Percentiles rank a stretch among this genome's conserved stretches.
Evolutionary conservation across 192 early-diverging fungal species (phyloP).

Genomic region (Glomus cerebriforme): DNA sequence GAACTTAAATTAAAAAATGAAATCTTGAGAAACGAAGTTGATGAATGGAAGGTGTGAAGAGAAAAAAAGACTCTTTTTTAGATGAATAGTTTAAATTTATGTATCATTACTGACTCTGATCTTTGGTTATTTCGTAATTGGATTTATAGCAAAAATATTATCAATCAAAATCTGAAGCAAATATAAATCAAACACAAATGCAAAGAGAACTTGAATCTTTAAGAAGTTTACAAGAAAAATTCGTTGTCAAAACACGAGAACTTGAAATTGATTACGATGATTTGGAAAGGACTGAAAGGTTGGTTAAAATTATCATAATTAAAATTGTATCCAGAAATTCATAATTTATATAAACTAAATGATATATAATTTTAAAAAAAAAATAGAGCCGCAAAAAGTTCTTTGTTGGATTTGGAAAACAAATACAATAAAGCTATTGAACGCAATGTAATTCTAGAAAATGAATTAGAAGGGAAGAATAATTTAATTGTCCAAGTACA

Average conservation of each 20-base stretch:
- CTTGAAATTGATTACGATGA: constrained; percentile 81
- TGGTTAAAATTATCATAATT: not conserved
- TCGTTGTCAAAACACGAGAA: constrained; percentile 70
- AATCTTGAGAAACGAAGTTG: constrained; percentile 62
- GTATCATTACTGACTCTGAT: not conserved
- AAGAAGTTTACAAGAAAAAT: constrained; percentile 67
- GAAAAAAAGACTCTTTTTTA: too few relatives aligned
- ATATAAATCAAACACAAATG: constrained; percentile 64
- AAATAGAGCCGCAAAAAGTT: constrained; percentile 60
- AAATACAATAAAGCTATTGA: constrained; percentile 74
- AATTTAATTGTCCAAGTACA: constrained; percentile 71
- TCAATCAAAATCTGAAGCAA: constrained; percentile 65
- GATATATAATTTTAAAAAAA: not conserved
- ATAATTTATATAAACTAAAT: too few relatives aligned
- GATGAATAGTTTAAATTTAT: too few relatives aligned
- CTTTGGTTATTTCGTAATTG: not conserved
- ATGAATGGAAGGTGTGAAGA: constrained; percentile 74
- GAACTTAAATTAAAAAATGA: constrained; percentile 70
- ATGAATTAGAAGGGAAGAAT: constrained; percentile 69
- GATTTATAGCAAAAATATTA: constrained; percentile 66
- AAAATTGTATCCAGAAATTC: not conserved
- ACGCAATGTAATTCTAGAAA: constrained; percentile 63
- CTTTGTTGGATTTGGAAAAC: constrained; percentile 67
- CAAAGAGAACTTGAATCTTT: constrained; percentile 75
- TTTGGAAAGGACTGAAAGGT: constrained; percentile 69